A percentile compares a stretch with the other conserved stretches of the same genome.
phyloP scores from a whole-genome alignment of 495 filamentous ascomycete species.

The Neurospora discreta region DNA sequence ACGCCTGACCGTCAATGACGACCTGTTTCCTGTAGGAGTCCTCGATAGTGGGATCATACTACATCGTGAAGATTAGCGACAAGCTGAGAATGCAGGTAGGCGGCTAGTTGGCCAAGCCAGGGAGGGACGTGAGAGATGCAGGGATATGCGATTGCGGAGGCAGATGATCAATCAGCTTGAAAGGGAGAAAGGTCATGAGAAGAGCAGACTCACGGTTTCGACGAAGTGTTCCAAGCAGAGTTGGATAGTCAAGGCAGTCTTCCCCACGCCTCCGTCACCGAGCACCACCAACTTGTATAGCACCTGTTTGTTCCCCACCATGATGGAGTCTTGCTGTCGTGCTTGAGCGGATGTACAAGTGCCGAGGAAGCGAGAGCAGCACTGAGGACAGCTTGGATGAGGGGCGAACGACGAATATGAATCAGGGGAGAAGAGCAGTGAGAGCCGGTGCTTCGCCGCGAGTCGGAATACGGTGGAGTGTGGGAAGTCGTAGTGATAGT shows the following conservation, averaged over 20 bases:
- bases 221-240: conserved; percentile 57
- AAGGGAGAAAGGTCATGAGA: background rate
- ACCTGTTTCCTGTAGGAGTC: conserved; percentile 97
- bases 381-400: conserved; percentile 3
- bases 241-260: conserved; percentile 96
- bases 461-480: background rate
- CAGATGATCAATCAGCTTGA: background rate
- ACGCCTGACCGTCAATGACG: conserved; percentile 90
- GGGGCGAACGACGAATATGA: background rate
- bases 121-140: background rate
- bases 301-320: conserved; percentile 69
- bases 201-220: conserved; percentile 36
- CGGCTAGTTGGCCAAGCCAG: background rate
- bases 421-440: background rate
- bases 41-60: conserved; percentile 96
- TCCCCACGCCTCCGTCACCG: conserved; percentile 68
- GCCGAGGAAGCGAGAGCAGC: conserved; percentile 1
- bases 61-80: background rate
- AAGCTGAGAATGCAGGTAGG: background rate
- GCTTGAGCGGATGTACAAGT: conserved; percentile 4
- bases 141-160: background rate
- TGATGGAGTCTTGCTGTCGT: conserved; percentile 18
- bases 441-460: background rate
- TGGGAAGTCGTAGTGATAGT: background rate
- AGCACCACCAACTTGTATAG: conserved; percentile 98